Base-by-base conservation (phyloP, 2,329 filamentous ascomycete genomes). In the Trichoderma atroviride region DNA sequence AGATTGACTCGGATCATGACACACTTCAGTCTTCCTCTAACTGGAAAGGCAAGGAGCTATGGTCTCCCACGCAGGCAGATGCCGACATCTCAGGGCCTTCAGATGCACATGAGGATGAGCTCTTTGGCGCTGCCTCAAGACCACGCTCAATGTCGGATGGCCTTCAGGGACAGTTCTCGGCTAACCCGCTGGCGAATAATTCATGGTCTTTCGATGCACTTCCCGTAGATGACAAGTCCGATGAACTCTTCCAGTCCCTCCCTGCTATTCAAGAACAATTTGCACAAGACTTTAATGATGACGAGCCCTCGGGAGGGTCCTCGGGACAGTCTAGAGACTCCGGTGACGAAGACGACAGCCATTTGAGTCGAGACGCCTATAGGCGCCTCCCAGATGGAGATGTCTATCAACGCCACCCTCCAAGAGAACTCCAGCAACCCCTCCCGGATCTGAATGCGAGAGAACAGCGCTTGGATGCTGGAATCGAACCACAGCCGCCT, bases 81-180 rank as follows among this genome's bases (percentile, higher is more conserved):
- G 52, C 64, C 22, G 59, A 53, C 29, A 52, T 61, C 22, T 68
- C 69, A 14, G 68, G 62, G 14, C 68, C 71, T n/a, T 55, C 67
- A 1, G 70, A 70, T 53, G 68, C 70, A 47, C 59, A 59, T 27
- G 70, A 71, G n/a, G 70, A 71, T 35, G 40, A 59, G 22, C 16
- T 33, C 33, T 52, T 13, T 37, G 62, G 72, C 63, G 72, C 72
- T 61, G 56, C 75, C 37, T 74, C 78, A 22, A 79, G 87, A 47
- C 86, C 85, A 22, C 81, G 88, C 55, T 83, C 88, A 33, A 81
- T 83, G 61, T 89, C 88, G 0, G 88, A 89, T 73, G 87, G 87
- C 0, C 86, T 86, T 4, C 81, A 80, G 55, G 75, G 77, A 6
- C 79, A 79, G 4, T 78, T 81, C 10, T 77, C 78, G 2, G 79